Evolutionary conservation across 257 asterid genomes (phyloP).

Genomic region (Ballota nigra): DNA sequence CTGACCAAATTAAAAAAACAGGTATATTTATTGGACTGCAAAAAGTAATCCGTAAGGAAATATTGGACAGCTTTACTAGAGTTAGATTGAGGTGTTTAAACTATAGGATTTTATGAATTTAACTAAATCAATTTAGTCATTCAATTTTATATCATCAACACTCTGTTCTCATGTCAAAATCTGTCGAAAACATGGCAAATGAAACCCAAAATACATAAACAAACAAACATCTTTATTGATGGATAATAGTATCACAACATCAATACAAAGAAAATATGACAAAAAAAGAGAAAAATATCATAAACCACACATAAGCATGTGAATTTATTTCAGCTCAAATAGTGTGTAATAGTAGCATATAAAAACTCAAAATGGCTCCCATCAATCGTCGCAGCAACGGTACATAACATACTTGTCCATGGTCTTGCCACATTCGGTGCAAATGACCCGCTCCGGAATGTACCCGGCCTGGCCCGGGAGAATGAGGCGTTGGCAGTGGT

Average conservation of each 20-base stretch:
- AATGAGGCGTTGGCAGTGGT: slow-evolving; percentile 76
- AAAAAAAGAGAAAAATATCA: neutral
- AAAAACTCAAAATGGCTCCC: too few relatives aligned
- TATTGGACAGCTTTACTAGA: too few relatives aligned
- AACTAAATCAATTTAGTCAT: too few relatives aligned
- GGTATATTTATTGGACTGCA: too few relatives aligned
- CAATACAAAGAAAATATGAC: neutral
- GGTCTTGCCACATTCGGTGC: slow-evolving; percentile 67
- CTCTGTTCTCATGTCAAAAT: neutral
- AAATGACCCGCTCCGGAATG: slow-evolving; percentile 63
- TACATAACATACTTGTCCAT: slow-evolving; percentile 90
- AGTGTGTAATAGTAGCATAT: neutral
- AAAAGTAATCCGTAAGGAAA: too few relatives aligned
- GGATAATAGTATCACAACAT: neutral
- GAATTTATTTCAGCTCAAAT: neutral
- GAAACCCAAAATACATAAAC: neutral
- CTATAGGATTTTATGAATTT: too few relatives aligned
- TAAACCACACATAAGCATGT: neutral
- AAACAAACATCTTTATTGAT: neutral
- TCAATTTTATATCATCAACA: neutral
- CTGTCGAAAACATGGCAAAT: neutral
- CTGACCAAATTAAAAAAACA: too few relatives aligned
- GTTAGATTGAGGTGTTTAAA: too few relatives aligned
- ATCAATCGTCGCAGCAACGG: slow-evolving; percentile 77
- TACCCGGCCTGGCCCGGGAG: slow-evolving; percentile 60